phyloP scores from a whole-genome alignment of 805 yeast genomes.

The Metschnikowia bowlesiae region DNA sequence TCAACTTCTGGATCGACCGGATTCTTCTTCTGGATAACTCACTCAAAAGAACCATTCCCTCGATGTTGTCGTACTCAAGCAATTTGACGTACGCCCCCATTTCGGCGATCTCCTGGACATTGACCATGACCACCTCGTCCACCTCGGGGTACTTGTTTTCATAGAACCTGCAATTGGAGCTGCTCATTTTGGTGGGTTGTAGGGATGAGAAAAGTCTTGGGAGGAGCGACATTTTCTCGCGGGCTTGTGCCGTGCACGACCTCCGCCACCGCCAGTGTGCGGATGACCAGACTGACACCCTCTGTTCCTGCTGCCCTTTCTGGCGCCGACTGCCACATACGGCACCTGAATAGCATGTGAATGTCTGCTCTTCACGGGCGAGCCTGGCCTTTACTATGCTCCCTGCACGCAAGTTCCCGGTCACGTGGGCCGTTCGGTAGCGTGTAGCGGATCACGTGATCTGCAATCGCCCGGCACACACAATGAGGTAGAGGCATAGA shows the following conservation, averaged over 20 bases:
- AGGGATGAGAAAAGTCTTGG: not conserved
- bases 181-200: conserved; percentile 52
- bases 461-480: too few relatives aligned
- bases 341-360: too few relatives aligned
- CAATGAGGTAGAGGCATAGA: too few relatives aligned
- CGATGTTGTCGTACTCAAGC: conserved; percentile 95
- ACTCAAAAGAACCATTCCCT: conserved; percentile 95
- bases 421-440: too few relatives aligned
- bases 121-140: conserved; percentile 98
- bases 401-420: too few relatives aligned
- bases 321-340: too few relatives aligned
- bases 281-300: not conserved
- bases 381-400: too few relatives aligned
- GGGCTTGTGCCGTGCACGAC: conserved; percentile 8
- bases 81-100: conserved; percentile 99
- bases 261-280: not conserved
- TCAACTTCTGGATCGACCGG: conserved; percentile 93
- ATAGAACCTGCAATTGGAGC: conserved; percentile 90
- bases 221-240: not conserved
- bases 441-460: too few relatives aligned
- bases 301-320: too few relatives aligned
- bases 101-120: conserved; percentile 96
- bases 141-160: conserved; percentile 98
- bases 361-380: too few relatives aligned
- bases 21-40: conserved; percentile 98